phyloP scores from a whole-genome alignment of 179 eudicot species.

The Beta lomatogona region DNA sequence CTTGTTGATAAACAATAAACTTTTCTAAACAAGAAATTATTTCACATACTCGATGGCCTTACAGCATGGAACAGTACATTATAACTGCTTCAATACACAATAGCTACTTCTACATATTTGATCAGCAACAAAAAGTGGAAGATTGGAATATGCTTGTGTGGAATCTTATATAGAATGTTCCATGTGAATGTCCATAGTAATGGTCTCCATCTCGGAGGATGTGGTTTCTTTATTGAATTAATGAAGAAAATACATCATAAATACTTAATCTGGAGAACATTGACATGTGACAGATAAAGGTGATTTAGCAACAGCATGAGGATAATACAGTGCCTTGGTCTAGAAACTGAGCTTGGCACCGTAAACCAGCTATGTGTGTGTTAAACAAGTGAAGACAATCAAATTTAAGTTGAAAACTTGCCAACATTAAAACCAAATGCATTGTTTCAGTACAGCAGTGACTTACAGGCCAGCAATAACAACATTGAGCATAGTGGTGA shows the following conservation, averaged over 20 bases:
- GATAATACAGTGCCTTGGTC: neutral
- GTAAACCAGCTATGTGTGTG: neutral
- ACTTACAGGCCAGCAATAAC: constrained; percentile 96
- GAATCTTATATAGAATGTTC: neutral
- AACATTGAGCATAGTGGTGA: constrained; percentile 98
- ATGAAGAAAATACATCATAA: neutral
- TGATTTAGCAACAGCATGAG: neutral
- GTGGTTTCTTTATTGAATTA: neutral
- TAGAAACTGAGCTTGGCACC: neutral
- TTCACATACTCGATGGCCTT: neutral
- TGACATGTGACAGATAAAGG: neutral
- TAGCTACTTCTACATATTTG: neutral
- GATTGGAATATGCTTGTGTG: neutral
- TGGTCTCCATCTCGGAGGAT: neutral
- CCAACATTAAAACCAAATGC: neutral
- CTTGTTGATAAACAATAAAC: neutral
- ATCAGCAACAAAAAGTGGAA: neutral
- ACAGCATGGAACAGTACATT: neutral
- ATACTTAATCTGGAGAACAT: neutral
- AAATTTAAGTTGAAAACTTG: neutral
- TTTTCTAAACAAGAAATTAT: neutral
- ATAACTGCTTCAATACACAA: neutral
- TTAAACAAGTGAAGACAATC: neutral
- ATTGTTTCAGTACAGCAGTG: neutral
- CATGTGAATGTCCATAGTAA: neutral